Evolutionary conservation across 1,139 yeast genomes (phyloP).

Genomic region (Magnusiomyces sp.): DNA sequence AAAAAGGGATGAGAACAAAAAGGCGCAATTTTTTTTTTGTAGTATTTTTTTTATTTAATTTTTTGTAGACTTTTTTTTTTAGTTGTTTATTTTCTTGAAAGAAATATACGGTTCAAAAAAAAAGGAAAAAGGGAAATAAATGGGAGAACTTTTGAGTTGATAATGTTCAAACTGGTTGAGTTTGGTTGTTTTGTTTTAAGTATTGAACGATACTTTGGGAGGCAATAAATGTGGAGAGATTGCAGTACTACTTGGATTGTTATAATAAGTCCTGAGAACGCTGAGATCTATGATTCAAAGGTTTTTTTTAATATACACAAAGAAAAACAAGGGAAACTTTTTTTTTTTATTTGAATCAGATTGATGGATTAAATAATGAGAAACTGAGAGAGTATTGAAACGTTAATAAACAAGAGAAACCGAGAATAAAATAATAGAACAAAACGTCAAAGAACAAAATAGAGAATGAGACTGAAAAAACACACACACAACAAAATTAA

Average conservation of each 20-base stretch:
- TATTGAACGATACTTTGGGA: not conserved
- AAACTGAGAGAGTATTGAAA: not conserved
- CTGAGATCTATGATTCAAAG: not conserved
- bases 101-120: too few relatives aligned
- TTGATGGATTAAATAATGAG: not conserved
- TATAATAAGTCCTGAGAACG: not conserved
- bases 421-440: not conserved
- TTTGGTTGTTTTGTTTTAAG: too few relatives aligned
- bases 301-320: not conserved
- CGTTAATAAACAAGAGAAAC: not conserved
- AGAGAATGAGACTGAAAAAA: too few relatives aligned
- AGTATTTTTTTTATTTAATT: not conserved
- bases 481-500: too few relatives aligned
- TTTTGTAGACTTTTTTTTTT: not conserved
- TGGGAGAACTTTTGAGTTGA: too few relatives aligned
- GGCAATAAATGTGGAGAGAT: not conserved
- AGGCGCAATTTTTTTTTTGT: not conserved
- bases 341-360: too few relatives aligned
- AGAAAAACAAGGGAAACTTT: not conserved
- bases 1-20: not conserved
- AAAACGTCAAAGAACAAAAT: not conserved
- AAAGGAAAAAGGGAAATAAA: too few relatives aligned
- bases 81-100: not conserved
- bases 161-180: too few relatives aligned
- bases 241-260: not conserved